A percentile compares a stretch with the other conserved stretches of the same genome.
Conservation (phyloP, 441 rosid species). For the Gossypium lobatum region DNA sequence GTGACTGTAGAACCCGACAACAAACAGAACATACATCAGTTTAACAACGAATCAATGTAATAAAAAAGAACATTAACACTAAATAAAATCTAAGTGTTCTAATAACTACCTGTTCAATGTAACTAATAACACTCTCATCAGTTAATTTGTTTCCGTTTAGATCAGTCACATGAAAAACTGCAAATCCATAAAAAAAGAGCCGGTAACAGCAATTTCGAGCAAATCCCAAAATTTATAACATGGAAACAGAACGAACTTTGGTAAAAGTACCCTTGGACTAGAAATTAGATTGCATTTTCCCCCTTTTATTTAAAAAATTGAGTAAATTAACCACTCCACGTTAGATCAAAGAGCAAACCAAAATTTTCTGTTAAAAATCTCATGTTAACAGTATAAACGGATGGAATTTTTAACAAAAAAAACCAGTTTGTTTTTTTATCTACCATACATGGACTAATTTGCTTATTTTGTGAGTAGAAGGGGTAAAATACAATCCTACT, state of each 20-base stretch:
- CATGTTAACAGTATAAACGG: no score
- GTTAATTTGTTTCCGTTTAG: constrained; percentile 67
- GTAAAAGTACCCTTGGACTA: no score
- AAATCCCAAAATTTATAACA: neutral
- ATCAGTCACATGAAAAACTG: constrained; percentile 94
- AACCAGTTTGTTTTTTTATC: neutral
- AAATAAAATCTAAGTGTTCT: neutral
- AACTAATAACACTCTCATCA: constrained; percentile 18
- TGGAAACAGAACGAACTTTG: neutral
- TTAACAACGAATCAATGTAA: neutral
- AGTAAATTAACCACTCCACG: no score
- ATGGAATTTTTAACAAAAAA: neutral
- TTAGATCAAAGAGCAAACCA: no score
- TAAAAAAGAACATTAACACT: neutral
- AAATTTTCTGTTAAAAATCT: no score
- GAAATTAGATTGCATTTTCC: no score
- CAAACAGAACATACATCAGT: neutral
- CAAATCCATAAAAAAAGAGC: constrained; percentile 16
- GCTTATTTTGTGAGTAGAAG: no score
- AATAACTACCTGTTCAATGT: constrained; percentile 67
- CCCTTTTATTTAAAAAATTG: no score
- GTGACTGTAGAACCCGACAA: constrained; percentile 34
- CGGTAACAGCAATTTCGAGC: neutral
- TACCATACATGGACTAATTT: no score
- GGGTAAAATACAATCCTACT: no score